Conservation (phyloP, 768 basidiomycete genomes). For the Royoungia palumana region DNA sequence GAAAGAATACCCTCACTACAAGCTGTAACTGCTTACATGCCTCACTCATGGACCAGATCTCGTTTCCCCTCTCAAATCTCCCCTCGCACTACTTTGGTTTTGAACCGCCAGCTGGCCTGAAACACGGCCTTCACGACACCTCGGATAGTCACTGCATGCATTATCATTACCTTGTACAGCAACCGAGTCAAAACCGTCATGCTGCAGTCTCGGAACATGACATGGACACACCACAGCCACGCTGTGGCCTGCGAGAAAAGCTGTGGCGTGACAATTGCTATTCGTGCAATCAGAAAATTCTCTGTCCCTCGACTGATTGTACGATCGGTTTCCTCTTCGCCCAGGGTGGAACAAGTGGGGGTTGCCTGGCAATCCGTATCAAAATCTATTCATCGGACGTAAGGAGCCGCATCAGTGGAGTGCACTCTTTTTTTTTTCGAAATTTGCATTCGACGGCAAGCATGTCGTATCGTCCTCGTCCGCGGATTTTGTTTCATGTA, state of each 20-base stretch:
- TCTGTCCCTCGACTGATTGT: not conserved
- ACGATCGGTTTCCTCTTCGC: conserved; percentile 1
- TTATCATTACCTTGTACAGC: not conserved
- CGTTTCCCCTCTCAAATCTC: too few relatives aligned
- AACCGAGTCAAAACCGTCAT: not conserved
- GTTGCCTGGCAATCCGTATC: conserved; percentile 29
- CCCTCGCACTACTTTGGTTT: too few relatives aligned
- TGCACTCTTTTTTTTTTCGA: not conserved
- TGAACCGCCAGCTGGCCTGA: too few relatives aligned
- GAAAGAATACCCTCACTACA: conserved; percentile 21
- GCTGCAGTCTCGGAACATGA: not conserved
- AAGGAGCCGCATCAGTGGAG: not conserved
- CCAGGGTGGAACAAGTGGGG: conserved; percentile 12
- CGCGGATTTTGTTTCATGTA: too few relatives aligned
- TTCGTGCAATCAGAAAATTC: not conserved
- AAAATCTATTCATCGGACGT: conserved; percentile 8
- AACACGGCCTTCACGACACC: not conserved
- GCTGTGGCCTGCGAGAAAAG: conserved; percentile 2
- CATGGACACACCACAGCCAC: conserved; percentile 18
- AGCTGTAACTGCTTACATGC: conserved; percentile 20
- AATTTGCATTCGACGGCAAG: too few relatives aligned
- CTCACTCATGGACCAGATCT: not conserved
- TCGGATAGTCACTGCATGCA: not conserved
- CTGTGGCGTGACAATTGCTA: conserved; percentile 14
- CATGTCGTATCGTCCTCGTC: too few relatives aligned